Percentiles rank a stretch among this genome's conserved stretches.
Evolutionary conservation across 2,329 filamentous ascomycete genomes (phyloP).

Genomic region (Pleomassaria siparia): DNA sequence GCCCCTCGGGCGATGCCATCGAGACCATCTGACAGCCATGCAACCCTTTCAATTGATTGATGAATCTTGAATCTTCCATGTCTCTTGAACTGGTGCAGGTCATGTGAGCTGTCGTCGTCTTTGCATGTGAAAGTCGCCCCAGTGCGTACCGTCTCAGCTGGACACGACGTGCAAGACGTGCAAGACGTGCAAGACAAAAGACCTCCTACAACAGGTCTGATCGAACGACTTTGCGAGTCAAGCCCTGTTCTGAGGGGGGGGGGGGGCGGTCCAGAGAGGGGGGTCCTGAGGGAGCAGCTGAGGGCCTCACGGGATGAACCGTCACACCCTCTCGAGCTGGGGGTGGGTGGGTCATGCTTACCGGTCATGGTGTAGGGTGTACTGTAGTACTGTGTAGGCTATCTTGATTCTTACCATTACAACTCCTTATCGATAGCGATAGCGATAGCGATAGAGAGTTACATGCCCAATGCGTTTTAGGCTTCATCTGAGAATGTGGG

Average conservation of each 20-base stretch:
- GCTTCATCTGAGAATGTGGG: neutral
- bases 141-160: constrained; percentile 27
- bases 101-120: constrained; percentile 5
- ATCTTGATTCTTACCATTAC: no score
- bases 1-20: constrained; percentile 21
- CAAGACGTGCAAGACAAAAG: constrained; percentile 14
- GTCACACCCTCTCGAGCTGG: constrained; percentile 28
- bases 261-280: no score
- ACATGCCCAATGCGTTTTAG: no score
- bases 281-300: constrained; percentile 23
- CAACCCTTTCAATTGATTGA: no score
- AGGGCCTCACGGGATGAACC: constrained; percentile 27
- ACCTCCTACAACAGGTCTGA: constrained; percentile 12
- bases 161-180: constrained; percentile 16
- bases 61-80: no score
- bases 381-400: no score
- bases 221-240: constrained; percentile 7
- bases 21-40: constrained; percentile 17
- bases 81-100: constrained; percentile 6
- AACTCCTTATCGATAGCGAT: neutral
- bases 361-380: neutral
- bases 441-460: neutral
- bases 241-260: constrained; percentile 13
- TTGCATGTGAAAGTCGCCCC: constrained; percentile 36
- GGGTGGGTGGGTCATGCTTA: constrained; percentile 23